Evolutionary conservation across 164 flowering plant genomes (phyloP).

Genomic region (Vitis labrusca): DNA sequence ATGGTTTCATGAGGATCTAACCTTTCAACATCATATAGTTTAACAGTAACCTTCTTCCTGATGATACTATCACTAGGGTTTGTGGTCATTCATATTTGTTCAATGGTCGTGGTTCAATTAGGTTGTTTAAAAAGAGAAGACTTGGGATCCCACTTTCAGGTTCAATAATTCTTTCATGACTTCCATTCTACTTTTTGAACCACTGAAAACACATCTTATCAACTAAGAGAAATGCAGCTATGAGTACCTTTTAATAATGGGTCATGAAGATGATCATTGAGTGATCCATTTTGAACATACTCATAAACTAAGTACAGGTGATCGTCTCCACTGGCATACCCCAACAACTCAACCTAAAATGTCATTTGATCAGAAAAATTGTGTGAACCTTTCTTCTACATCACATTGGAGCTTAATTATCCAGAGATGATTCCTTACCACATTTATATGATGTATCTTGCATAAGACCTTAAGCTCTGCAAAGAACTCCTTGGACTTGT

Average conservation of each 20-base stretch:
- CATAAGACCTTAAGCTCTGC: constrained; percentile 71
- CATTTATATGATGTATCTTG: constrained; percentile 70
- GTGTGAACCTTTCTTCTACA: background rate
- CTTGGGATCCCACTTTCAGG: too few relatives aligned
- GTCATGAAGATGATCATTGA: constrained; percentile 67
- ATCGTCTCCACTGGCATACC: constrained; percentile 66
- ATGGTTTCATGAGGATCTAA: too few relatives aligned
- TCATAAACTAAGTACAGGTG: constrained; percentile 67
- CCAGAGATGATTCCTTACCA: constrained; percentile 39
- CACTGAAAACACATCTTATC: background rate
- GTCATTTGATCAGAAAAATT: background rate
- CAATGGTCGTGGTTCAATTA: too few relatives aligned
- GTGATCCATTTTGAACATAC: constrained; percentile 59
- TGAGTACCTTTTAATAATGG: constrained; percentile 51
- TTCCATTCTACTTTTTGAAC: background rate
- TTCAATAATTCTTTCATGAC: background rate
- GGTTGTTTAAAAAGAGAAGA: too few relatives aligned
- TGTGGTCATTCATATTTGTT: too few relatives aligned
- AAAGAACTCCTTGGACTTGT: constrained; percentile 63
- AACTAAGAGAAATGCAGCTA: background rate
- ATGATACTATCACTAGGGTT: too few relatives aligned
- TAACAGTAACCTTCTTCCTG: too few relatives aligned
- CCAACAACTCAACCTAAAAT: constrained; percentile 65
- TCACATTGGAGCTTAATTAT: background rate
- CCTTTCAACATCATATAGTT: too few relatives aligned